phyloP scores from a whole-genome alignment of 176 grass and related monocot genomes.

The Aechmea fasciata region DNA sequence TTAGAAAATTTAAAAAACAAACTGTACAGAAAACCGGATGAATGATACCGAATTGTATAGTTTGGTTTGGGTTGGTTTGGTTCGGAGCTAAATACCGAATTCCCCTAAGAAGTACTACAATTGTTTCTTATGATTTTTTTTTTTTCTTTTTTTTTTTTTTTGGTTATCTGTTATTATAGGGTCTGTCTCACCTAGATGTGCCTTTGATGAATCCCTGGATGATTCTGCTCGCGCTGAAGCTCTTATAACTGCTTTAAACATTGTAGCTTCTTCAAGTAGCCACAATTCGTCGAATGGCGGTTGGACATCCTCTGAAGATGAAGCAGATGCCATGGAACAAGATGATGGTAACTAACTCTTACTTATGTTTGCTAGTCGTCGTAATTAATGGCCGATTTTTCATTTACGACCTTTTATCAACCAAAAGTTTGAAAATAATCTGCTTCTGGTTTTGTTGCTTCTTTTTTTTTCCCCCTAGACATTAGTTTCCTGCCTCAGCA shows the following conservation, averaged over 20 bases:
- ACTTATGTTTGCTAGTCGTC: background rate
- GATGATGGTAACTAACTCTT: conserved; percentile 47
- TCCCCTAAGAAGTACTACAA: no score
- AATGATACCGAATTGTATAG: no score
- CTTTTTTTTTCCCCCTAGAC: no score
- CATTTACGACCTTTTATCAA: background rate
- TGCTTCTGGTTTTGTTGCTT: no score
- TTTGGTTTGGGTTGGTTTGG: no score
- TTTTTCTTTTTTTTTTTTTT: background rate
- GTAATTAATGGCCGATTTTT: background rate
- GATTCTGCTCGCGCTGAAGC: conserved; percentile 69
- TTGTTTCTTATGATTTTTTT: no score
- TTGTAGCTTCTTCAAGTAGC: conserved; percentile 69
- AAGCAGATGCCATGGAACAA: conserved; percentile 51
- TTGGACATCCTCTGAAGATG: conserved; percentile 86
- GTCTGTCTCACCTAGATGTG: conserved; percentile 35
- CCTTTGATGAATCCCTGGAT: conserved; percentile 86
- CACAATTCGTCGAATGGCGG: conserved; percentile 32
- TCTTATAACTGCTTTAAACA: conserved; percentile 69
- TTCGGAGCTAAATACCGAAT: no score
- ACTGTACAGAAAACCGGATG: no score
- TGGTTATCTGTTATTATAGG: conserved; percentile 10
- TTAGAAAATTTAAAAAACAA: no score
- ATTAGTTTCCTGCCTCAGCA: no score
- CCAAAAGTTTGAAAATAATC: no score